phyloP scores from a whole-genome alignment of 257 asterid genomes.

The Ilex aquifolium region DNA sequence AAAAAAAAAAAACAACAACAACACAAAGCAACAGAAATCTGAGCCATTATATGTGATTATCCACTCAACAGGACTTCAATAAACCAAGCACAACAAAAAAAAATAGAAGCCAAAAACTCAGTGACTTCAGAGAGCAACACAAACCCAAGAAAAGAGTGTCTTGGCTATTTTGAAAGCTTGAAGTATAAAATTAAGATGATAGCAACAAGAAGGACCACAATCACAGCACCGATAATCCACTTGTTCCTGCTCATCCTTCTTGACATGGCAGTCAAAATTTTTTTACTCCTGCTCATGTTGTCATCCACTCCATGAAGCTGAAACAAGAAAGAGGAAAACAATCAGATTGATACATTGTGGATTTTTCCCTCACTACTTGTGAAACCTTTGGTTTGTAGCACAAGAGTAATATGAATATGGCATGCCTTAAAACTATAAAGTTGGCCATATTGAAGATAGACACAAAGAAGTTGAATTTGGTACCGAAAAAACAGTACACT shows the following conservation, averaged over 20 bases:
- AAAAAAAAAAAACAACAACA: too few species aligned
- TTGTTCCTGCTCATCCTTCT: conserved; percentile 75
- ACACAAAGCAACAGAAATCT: too few species aligned
- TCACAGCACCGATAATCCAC: conserved; percentile 49
- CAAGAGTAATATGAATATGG: not conserved
- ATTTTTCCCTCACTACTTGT: not conserved
- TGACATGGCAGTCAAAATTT: conserved; percentile 43
- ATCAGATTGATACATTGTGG: not conserved
- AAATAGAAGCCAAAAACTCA: too few species aligned
- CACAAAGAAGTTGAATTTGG: too few species aligned
- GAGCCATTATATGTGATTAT: too few species aligned
- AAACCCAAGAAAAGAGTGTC: too few species aligned
- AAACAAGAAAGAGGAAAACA: conserved; percentile 6
- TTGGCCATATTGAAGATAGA: too few species aligned
- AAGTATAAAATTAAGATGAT: conserved; percentile 51
- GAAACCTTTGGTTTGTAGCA: not conserved
- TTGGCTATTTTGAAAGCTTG: conserved; percentile 39
- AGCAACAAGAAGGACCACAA: conserved; percentile 41
- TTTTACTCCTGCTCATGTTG: conserved; percentile 62
- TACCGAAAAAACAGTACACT: too few species aligned
- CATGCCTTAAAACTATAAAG: too few species aligned
- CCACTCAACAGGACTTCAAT: too few species aligned
- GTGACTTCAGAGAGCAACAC: too few species aligned
- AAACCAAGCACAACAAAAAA: too few species aligned
- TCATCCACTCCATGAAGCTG: conserved; percentile 74